These are phyloP conservation scores for Medakamo hakoo DNA, from an alignment of 139 green algal species.

Conservation along the genomic window DNA sequence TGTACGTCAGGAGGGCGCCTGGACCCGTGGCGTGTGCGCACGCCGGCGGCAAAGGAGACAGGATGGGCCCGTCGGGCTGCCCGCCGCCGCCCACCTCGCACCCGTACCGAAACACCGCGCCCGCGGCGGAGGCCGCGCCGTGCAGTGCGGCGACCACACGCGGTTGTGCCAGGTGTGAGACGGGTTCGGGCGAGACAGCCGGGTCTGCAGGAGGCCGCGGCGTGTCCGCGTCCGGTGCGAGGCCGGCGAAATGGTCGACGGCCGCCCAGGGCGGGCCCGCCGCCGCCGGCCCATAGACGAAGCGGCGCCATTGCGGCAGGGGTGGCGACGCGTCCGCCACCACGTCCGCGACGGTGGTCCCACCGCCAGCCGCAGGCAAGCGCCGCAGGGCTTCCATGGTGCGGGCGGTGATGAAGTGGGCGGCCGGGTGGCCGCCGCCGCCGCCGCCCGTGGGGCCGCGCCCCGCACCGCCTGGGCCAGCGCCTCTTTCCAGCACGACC, in stretches of 20 bases:
- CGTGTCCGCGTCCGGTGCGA: neutral
- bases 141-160: slow-evolving; percentile 60
- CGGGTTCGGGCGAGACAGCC: slow-evolving; percentile 38
- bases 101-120: too few species aligned
- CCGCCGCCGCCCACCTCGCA: too few species aligned
- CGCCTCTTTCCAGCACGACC: slow-evolving; percentile 62
- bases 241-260: slow-evolving; percentile 63
- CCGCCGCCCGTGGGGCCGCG: neutral
- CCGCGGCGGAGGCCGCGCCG: too few species aligned
- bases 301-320: slow-evolving; percentile 62
- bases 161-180: slow-evolving; percentile 74
- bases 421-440: slow-evolving; percentile 54
- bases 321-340: slow-evolving; percentile 40
- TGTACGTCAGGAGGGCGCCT: too few species aligned
- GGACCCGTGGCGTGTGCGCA: too few species aligned
- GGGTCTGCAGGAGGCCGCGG: neutral
- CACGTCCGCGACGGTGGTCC: slow-evolving; percentile 14
- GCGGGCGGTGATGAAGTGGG: slow-evolving; percentile 89
- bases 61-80: too few species aligned
- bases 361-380: neutral
- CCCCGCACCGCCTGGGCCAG: slow-evolving; percentile 1
- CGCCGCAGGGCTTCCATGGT: slow-evolving; percentile 70
- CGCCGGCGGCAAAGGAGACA: too few species aligned
- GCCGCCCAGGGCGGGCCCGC: slow-evolving; percentile 32
- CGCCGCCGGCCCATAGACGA: slow-evolving; percentile 62